These are phyloP conservation scores for Phalaenopsis equestris DNA, from an alignment of 106 monocot genomes.

Conservation along the genomic window DNA sequence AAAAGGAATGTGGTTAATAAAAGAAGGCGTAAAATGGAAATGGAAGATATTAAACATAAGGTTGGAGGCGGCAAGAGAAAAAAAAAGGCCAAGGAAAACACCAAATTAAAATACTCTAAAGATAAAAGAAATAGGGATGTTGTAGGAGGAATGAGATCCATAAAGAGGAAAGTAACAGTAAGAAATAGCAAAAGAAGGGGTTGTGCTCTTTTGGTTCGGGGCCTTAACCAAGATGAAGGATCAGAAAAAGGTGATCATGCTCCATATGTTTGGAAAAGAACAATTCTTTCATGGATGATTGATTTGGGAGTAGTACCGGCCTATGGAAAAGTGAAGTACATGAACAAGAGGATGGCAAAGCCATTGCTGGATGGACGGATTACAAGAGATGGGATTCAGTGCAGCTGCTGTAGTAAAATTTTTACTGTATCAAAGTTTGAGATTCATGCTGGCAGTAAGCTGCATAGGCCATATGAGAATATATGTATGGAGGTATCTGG, in stretches of 20 bases:
- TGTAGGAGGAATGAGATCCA: not conserved
- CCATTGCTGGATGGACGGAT: constrained; percentile 34
- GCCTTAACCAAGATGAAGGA: constrained; percentile 21
- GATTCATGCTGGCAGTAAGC: constrained; percentile 81
- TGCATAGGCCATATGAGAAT: constrained; percentile 48
- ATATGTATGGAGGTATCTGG: constrained; percentile 43
- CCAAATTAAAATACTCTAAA: constrained; percentile 7
- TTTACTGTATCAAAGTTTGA: constrained; percentile 60
- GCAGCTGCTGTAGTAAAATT: constrained; percentile 68
- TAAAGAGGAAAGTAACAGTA: constrained; percentile 1
- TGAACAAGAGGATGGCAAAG: constrained; percentile 29
- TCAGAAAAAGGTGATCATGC: constrained; percentile 28
- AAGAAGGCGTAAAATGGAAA: constrained; percentile 9
- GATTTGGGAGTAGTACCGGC: constrained; percentile 31
- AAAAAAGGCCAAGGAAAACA: constrained; percentile 7
- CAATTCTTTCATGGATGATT: constrained; percentile 59
- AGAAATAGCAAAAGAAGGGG: constrained; percentile 25
- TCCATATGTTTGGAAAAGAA: constrained; percentile 44
- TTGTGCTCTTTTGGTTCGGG: constrained; percentile 39
- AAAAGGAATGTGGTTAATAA: constrained; percentile 34
- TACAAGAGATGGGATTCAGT: constrained; percentile 72
- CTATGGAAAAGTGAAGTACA: constrained; percentile 55
- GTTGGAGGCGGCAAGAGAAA: constrained; percentile 3
- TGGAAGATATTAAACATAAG: constrained; percentile 3
- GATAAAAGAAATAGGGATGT: not conserved